Conservation (phyloP, 129 eudicot species). For the Artemisia tridentata region DNA sequence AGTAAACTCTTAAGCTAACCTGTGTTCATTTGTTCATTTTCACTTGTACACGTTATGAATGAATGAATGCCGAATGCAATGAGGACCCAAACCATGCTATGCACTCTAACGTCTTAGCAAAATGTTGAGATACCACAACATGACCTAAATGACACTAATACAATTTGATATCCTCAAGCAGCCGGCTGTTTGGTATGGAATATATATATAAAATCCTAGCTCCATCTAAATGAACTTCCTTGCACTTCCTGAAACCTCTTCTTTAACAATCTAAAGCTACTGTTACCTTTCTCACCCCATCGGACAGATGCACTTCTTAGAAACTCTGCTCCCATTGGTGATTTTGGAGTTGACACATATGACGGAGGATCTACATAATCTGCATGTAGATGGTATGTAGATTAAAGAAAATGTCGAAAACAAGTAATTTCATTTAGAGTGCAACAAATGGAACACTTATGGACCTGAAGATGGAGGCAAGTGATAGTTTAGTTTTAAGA, state of each 20-base stretch:
- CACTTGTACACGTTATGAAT: constrained; percentile 28
- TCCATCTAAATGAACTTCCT: constrained; percentile 48
- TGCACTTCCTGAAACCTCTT: constrained; percentile 65
- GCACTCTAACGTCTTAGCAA: background rate
- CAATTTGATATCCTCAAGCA: background rate
- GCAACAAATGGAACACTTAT: background rate
- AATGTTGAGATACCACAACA: constrained; percentile 2
- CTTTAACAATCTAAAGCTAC: constrained; percentile 76
- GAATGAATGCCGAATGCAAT: constrained; percentile 14
- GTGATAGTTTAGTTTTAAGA: constrained; percentile 60
- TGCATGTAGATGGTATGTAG: constrained; percentile 23
- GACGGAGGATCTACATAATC: constrained; percentile 61
- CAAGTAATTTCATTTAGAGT: too few relatives aligned
- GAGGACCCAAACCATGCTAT: background rate
- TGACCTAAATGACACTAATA: background rate
- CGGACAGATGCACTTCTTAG: constrained; percentile 59
- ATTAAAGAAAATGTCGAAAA: background rate
- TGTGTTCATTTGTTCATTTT: constrained; percentile 2
- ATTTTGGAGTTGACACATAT: constrained; percentile 39
- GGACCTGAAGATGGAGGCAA: constrained; percentile 93
- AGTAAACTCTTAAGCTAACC: background rate
- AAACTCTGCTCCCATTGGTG: constrained; percentile 64
- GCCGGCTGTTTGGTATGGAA: background rate
- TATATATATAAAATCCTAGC: constrained; percentile 11
- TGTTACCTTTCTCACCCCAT: constrained; percentile 73